Evolutionary conservation across 2,329 filamentous ascomycete species (phyloP), one percentile per base, ranked within the genome.

Genomic region (Lojkania enalia): DNA sequence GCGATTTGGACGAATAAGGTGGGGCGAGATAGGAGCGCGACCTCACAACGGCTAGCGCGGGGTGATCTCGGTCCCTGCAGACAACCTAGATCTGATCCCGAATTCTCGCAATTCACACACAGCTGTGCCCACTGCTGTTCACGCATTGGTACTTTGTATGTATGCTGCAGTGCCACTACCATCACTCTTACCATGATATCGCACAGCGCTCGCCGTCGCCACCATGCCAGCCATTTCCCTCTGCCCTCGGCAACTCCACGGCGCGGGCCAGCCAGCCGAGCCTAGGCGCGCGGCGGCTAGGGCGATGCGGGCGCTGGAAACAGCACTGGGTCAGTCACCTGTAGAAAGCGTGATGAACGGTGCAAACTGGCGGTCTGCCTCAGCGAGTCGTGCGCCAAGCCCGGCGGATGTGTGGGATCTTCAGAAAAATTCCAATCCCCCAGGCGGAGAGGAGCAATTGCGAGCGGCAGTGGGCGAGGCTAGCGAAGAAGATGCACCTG

Each of bases 281-380:
- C 7, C 23, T 27, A 27, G 23, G n/a, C 23, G n/a, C n/a, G 23
- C 23, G n/a, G n/a, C 23, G n/a, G 41, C 23, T 23, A 20, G 23
- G 18, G 33, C 23, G 12, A n/a, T 25, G 19, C 13, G 36, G 5
- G 36, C 36, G 36, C 20, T 13, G 19, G 13, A 4, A 21, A 13
- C 19, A 39, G 36, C 5, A 5, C 27, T 12, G 23, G 15, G 6
- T 27, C 30, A 15, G 15, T 42, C 39, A 42, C 29, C 39, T 32
- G 39, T 42, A n/a, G 6, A 15, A 16, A 21, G 54, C 55, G 48
- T 54, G 49, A 51, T 48, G 23, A 43, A 51, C 50, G 55, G 45
- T 45, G 39, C 55, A 52, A 57, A 60, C 50, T 58, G 54, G 63
- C 63, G 63, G 63, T 65, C 61, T 64, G 58, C 31, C 21, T 35